A percentile compares a stretch with the other conserved stretches of the same genome.
phyloP scores from a whole-genome alignment of 1,139 yeast genomes.

The Taphrina flavorubra region DNA sequence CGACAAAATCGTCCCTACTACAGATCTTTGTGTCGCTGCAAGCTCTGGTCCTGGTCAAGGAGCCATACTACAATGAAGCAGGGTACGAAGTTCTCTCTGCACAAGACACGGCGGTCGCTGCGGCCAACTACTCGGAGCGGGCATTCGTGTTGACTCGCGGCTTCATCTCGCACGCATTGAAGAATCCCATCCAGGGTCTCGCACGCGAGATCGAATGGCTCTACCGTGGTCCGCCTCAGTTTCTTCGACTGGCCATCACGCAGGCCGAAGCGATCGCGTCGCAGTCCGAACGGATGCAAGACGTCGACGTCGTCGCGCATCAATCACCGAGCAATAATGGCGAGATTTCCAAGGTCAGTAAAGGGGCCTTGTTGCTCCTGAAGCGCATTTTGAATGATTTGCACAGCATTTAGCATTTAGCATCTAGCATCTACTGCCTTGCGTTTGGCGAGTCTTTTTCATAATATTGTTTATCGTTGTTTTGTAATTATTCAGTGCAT shows the following conservation, averaged over 20 bases:
- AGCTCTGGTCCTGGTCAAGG: slow-evolving; percentile 45
- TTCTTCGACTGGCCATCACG: slow-evolving; percentile 4
- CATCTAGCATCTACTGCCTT: too few relatives aligned
- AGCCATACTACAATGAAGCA: slow-evolving; percentile 46
- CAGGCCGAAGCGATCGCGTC: slow-evolving; percentile 10
- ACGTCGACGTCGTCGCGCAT: background rate
- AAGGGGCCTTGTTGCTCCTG: slow-evolving; percentile 15
- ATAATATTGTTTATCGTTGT: too few relatives aligned
- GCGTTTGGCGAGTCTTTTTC: too few relatives aligned
- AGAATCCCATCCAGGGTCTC: slow-evolving; percentile 42
- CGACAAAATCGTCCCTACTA: slow-evolving; percentile 43
- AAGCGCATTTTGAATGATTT: slow-evolving; percentile 12
- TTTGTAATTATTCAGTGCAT: too few relatives aligned
- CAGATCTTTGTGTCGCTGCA: slow-evolving; percentile 46
- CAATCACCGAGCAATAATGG: background rate
- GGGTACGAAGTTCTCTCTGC: slow-evolving; percentile 45
- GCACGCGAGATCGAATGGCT: slow-evolving; percentile 38
- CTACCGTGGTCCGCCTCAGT: slow-evolving; percentile 28
- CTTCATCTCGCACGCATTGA: slow-evolving; percentile 43
- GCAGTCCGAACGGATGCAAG: background rate
- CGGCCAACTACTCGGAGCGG: slow-evolving; percentile 45
- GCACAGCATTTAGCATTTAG: slow-evolving; percentile 8
- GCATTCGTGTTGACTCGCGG: slow-evolving; percentile 45
- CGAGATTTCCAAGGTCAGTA: slow-evolving; percentile 1
- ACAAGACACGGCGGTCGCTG: slow-evolving; percentile 43